Evolutionary conservation across 169 alveolate species (phyloP), one percentile per base, ranked within the genome.

Genomic region (Cryptosporidium sp.): DNA sequence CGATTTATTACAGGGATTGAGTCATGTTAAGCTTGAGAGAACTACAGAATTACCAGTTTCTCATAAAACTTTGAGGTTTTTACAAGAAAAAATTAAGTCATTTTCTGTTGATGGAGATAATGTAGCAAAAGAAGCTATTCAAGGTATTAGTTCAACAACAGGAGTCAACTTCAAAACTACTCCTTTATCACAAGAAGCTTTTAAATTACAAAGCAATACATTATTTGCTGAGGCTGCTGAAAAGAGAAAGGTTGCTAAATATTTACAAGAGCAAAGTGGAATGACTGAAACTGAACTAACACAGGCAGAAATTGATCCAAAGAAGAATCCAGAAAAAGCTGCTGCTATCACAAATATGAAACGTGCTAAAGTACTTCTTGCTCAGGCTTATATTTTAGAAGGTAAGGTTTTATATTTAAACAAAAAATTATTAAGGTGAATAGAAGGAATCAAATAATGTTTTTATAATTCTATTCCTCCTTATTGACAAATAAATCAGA

Each of bases 311-410:
- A 3, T 80, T 12, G 68, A 80, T 65, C 39, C 73, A 80, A 33
- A 61, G 16, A 80, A 80, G 18, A 62, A 21, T 37, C 89, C 89
- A 3, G 89, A 80, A 62, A 80, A 60, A 33, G 68, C 52, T 21
- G 89, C 89, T 5, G 89, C 89, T 1, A 80, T 80, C 14, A 51
- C 67, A 18, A 80, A 80, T 62, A 44, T 65, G 62, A 80, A 80
- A 48, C 72, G 89, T 61, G 89, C 89, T 3, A 80, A 80, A 31
- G 89, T 80, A 26, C 68, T 80, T 9, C 62, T 80, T 16, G 89
- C 89, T 16, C 89, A 80, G 37, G 89, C 89, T 12, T 80, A 80
- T 80, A 80, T 80, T n/a, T 39, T 80, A 26, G 89, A 80, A 62
- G 89, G 89, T 80, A 80, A 62, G 89, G 23, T 21, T 42, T 3